Base-by-base conservation (phyloP, 2,329 filamentous ascomycete species). In the Epichloe brachyelytri region DNA sequence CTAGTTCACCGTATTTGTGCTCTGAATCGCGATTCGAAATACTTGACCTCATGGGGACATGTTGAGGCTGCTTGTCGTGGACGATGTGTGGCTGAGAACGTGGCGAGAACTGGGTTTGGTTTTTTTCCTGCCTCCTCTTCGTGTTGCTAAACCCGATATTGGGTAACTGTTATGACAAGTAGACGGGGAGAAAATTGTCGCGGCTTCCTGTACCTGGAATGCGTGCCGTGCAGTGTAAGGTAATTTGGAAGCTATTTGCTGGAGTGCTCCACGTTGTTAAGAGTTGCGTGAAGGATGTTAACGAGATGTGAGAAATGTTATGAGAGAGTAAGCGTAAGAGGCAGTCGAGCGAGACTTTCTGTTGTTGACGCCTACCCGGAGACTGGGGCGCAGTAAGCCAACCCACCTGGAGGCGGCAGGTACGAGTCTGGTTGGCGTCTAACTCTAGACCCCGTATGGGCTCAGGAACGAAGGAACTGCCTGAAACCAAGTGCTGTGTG, bases 31-130 rank as follows among this genome's bases (percentile, higher is more conserved):
- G 20, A 48, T 46, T 40, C 34, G 15, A 50, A 26, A 46, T 49
- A 17, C 51, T 53, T 52, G 36, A 52, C 53, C 55, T 61, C 60
- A 66, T 62, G 59, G 56, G 58, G 57, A 59, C 65, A 68, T 67
- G 60, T 65, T 65, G 63, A 59, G 60, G 63, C 62, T 60, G 60
- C 58, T 59, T 59, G 11, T 43, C 30, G 56, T 53, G 58, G 58
- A 63, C 57, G 50, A 63, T 61, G 65, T 70, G 68, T 70, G 68
- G 68, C 68, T 70, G 68, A 64, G 64, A 68, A 59, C 66, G 68
- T 70, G 68, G 68, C 68, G 68, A 70, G 64, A 70, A 67, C 66
- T 69, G 61, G 52, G 54, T 36, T 39, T 22, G 36, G 58, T 59
- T 61, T 61, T 59, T 50, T 55, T 57, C 54, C 22, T 30, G 5